A percentile compares a stretch with the other conserved stretches of the same genome.
phyloP scores from a whole-genome alignment of 2,329 filamentous ascomycete species.

The Neoscytalidium dimidiatum region DNA sequence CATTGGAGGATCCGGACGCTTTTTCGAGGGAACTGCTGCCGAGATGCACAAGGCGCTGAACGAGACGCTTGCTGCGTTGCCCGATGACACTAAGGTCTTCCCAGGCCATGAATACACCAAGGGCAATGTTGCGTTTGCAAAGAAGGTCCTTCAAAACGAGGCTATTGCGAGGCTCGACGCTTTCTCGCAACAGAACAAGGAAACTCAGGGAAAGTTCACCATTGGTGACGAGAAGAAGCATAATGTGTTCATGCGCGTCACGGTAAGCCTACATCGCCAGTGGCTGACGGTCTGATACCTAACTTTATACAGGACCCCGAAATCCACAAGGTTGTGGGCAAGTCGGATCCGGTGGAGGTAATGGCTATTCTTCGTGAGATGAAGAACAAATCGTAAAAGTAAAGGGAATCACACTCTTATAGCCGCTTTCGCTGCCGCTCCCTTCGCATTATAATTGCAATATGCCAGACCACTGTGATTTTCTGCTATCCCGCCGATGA shows the following conservation, averaged over 20 bases:
- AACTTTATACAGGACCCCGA: slow-evolving; percentile 65
- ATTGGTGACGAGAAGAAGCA: slow-evolving; percentile 96
- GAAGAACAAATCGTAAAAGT: slow-evolving; percentile 64
- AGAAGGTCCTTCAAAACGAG: slow-evolving; percentile 73
- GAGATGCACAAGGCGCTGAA: slow-evolving; percentile 93
- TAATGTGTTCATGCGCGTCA: slow-evolving; percentile 93
- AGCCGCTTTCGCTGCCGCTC: too few species aligned
- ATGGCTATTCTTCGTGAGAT: slow-evolving; percentile 85
- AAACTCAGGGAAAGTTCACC: slow-evolving; percentile 94
- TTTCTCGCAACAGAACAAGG: slow-evolving; percentile 76
- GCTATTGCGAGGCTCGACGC: slow-evolving; percentile 71
- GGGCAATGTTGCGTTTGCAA: slow-evolving; percentile 85
- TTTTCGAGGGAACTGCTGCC: slow-evolving; percentile 86
- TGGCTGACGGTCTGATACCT: background rate
- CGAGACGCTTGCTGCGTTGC: slow-evolving; percentile 74
- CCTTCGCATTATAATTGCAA: too few species aligned
- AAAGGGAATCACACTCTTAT: background rate
- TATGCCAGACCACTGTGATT: background rate
- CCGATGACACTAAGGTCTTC: slow-evolving; percentile 89
- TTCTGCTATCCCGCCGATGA: background rate
- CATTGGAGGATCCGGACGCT: slow-evolving; percentile 89
- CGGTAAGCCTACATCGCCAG: background rate
- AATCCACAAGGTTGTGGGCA: slow-evolving; percentile 81
- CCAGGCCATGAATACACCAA: slow-evolving; percentile 99
- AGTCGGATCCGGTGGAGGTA: slow-evolving; percentile 77